Evolutionary conservation across 352 stramenopile genomes (phyloP).

Genomic region (Globisporangium okanoganense): DNA sequence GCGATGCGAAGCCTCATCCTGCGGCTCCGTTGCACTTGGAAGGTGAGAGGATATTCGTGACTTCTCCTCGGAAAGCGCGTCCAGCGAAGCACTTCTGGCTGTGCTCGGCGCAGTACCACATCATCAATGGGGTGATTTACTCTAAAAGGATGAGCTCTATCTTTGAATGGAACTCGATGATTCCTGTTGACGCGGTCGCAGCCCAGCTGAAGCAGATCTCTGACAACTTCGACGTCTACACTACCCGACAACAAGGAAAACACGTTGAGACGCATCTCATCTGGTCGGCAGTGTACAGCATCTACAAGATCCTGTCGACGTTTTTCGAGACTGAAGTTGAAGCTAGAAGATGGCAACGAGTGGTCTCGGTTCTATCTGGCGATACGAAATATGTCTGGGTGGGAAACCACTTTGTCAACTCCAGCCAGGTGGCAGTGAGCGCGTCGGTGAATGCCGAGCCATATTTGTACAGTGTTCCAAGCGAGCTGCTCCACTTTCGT

Average conservation of each 20-base stretch:
- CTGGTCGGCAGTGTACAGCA: slow-evolving; percentile 53
- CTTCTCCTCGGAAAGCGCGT: slow-evolving; percentile 33
- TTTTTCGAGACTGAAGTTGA: slow-evolving; percentile 51
- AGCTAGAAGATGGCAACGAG: slow-evolving; percentile 15
- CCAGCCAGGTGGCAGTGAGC: slow-evolving; percentile 45
- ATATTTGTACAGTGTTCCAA: slow-evolving; percentile 59
- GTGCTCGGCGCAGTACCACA: slow-evolving; percentile 64
- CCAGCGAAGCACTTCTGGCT: slow-evolving; percentile 46
- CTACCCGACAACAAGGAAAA: neutral
- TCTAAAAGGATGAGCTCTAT: slow-evolving; percentile 35
- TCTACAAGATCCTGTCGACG: slow-evolving; percentile 48
- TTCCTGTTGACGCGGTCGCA: slow-evolving; percentile 40
- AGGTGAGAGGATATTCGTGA: slow-evolving; percentile 35
- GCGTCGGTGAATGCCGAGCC: slow-evolving; percentile 55
- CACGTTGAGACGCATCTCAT: slow-evolving; percentile 32
- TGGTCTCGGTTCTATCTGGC: slow-evolving; percentile 35
- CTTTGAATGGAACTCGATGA: slow-evolving; percentile 40
- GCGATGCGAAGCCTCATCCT: slow-evolving; percentile 27
- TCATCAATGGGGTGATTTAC: slow-evolving; percentile 42
- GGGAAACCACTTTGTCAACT: slow-evolving; percentile 47
- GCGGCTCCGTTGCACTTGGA: slow-evolving; percentile 36
- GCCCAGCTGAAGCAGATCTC: slow-evolving; percentile 50
- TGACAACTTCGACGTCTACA: slow-evolving; percentile 24
- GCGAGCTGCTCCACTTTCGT: slow-evolving; percentile 60
- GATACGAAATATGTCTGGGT: slow-evolving; percentile 61